These are phyloP conservation scores for Amorphotheca resinae DNA, from an alignment of 495 filamentous ascomycete species.

Conservation along the genomic window DNA sequence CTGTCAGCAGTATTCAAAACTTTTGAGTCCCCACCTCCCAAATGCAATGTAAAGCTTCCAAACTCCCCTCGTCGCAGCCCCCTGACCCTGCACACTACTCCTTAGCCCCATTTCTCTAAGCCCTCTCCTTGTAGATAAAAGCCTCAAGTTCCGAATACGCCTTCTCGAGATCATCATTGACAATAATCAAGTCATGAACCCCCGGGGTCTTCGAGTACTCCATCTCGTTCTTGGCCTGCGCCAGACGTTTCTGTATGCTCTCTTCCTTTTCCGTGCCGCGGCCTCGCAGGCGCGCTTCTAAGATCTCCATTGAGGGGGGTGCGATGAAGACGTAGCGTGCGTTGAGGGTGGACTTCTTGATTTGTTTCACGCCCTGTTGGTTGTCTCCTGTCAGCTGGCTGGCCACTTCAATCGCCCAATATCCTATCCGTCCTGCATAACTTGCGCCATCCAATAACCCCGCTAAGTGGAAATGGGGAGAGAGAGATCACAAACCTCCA, in stretches of 20 bases:
- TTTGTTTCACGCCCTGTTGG: slow-evolving; percentile 76
- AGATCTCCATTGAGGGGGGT: slow-evolving; percentile 58
- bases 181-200: slow-evolving; percentile 72
- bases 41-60: background rate
- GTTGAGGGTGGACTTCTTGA: slow-evolving; percentile 60
- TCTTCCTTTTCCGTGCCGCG: slow-evolving; percentile 77
- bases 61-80: too few relatives aligned
- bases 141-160: slow-evolving; percentile 69
- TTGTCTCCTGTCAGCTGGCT: background rate
- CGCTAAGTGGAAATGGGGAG: background rate
- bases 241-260: slow-evolving; percentile 56
- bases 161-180: slow-evolving; percentile 79
- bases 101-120: too few relatives aligned
- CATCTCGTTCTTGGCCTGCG: slow-evolving; percentile 72
- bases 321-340: slow-evolving; percentile 79
- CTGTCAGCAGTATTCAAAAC: too few relatives aligned
- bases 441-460: background rate
- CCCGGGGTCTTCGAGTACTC: slow-evolving; percentile 62
- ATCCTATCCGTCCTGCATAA: background rate
- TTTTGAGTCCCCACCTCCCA: background rate
- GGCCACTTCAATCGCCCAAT: background rate
- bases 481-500: slow-evolving; percentile 44
- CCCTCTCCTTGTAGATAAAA: slow-evolving; percentile 45
- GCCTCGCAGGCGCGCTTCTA: slow-evolving; percentile 68
- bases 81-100: too few relatives aligned